These are phyloP conservation scores for Lycium barbarum DNA, from an alignment of 257 asterid species.

Conservation along the genomic window DNA sequence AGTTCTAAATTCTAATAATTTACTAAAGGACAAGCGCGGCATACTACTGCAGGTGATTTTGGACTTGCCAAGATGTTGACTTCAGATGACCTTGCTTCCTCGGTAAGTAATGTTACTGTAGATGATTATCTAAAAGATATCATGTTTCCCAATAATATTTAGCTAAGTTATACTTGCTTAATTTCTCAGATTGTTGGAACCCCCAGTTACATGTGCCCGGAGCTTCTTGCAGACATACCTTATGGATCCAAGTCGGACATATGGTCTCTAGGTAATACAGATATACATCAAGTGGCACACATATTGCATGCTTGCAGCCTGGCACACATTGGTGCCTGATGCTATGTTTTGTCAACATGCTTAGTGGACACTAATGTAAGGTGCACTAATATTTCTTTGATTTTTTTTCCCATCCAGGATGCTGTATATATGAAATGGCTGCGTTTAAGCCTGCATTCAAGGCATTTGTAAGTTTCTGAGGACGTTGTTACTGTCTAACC, in stretches of 20 bases:
- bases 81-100: slow-evolving; percentile 90
- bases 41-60: slow-evolving; percentile 73
- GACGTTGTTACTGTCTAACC: slow-evolving; percentile 3
- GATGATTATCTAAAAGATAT: slow-evolving; percentile 1
- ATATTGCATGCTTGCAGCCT: not conserved
- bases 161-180: slow-evolving; percentile 30
- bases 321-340: not conserved
- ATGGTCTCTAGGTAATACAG: slow-evolving; percentile 87
- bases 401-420: slow-evolving; percentile 59
- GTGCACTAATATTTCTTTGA: slow-evolving; percentile 32
- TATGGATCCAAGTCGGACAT: slow-evolving; percentile 94
- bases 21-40: not conserved
- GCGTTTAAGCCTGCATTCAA: slow-evolving; percentile 93
- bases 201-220: slow-evolving; percentile 98
- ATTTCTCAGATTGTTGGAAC: slow-evolving; percentile 85
- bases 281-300: not conserved
- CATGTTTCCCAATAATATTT: slow-evolving; percentile 28
- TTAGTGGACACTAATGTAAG: slow-evolving; percentile 18
- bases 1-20: slow-evolving; percentile 14
- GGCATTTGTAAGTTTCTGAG: slow-evolving; percentile 82
- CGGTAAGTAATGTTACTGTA: slow-evolving; percentile 58
- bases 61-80: slow-evolving; percentile 91
- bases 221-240: slow-evolving; percentile 94
- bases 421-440: slow-evolving; percentile 94
- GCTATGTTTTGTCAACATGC: not conserved